Percentiles rank a stretch among this genome's conserved stretches.
Conservation (phyloP, 352 stramenopile species). For the Hyaloperonospora brassicae region DNA sequence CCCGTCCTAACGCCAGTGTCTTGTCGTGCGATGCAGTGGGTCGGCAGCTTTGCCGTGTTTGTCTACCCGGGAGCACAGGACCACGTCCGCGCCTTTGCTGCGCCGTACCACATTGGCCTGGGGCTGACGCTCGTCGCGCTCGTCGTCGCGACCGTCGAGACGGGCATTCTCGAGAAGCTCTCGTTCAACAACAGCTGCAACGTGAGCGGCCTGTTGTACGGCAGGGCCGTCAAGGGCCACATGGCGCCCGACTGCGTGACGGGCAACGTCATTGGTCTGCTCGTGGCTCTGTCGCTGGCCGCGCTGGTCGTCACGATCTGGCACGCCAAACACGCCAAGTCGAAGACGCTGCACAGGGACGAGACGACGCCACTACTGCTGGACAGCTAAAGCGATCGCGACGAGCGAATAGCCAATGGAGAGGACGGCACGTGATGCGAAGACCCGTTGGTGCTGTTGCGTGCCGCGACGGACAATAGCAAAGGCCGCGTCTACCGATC, state of each 20-base stretch:
- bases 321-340: constrained; percentile 32
- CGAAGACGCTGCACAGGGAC: constrained; percentile 15
- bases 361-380: constrained; percentile 43
- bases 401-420: too few species aligned
- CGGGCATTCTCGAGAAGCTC: constrained; percentile 74
- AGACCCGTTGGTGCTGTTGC: too few species aligned
- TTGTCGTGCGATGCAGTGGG: constrained; percentile 31
- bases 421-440: too few species aligned
- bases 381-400: constrained; percentile 17
- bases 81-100: constrained; percentile 31
- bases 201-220: constrained; percentile 55
- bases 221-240: constrained; percentile 50
- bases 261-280: constrained; percentile 63
- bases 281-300: constrained; percentile 41
- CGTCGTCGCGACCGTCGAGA: constrained; percentile 55
- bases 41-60: constrained; percentile 60
- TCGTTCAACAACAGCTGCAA: constrained; percentile 84
- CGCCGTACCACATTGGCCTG: constrained; percentile 60
- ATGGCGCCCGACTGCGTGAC: constrained; percentile 68
- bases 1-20: not conserved
- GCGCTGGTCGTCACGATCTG: constrained; percentile 46
- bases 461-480: too few species aligned
- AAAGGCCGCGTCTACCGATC: too few species aligned
- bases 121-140: constrained; percentile 58
- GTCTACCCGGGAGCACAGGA: constrained; percentile 61